Percentiles rank a stretch among this genome's conserved stretches.
Conservation (phyloP, 2,329 filamentous ascomycete species). For the Tolypocladium amazonense region DNA sequence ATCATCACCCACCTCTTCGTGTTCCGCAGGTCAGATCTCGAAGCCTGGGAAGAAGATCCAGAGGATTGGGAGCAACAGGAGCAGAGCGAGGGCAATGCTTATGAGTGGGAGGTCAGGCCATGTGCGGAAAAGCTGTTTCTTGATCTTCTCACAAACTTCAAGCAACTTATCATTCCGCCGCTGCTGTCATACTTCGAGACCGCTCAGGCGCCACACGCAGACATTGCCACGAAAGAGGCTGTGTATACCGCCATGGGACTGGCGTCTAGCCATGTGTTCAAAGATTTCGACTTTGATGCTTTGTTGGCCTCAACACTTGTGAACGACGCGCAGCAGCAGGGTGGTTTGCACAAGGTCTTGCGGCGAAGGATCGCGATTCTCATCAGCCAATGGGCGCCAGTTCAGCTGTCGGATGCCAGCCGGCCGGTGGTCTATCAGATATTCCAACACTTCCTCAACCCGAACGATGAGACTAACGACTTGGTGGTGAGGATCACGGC, state of each 20-base stretch:
- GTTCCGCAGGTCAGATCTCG: conserved; percentile 73
- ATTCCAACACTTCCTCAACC: conserved; percentile 75
- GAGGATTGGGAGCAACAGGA: conserved; percentile 93
- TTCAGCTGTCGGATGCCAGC: conserved; percentile 60
- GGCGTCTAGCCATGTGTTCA: conserved; percentile 63
- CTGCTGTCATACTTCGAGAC: conserved; percentile 74
- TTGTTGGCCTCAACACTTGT: conserved; percentile 69
- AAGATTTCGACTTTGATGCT: conserved; percentile 71
- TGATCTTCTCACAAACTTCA: conserved; percentile 83
- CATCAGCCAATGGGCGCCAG: conserved; percentile 78
- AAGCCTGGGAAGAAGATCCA: conserved; percentile 87
- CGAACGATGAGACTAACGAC: conserved; percentile 71
- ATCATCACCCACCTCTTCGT: conserved; percentile 84
- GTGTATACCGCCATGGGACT: conserved; percentile 90
- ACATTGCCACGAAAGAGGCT: conserved; percentile 82
- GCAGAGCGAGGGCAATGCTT: conserved; percentile 73
- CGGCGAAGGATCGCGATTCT: conserved; percentile 82
- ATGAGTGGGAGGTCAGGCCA: conserved; percentile 84
- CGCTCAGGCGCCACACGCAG: conserved; percentile 53
- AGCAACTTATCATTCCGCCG: conserved; percentile 66
- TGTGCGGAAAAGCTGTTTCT: conserved; percentile 92
- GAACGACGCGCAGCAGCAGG: conserved; percentile 60
- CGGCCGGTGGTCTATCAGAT: conserved; percentile 75
- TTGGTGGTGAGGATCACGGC: conserved; percentile 87
- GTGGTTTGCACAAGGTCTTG: conserved; percentile 63